These are phyloP conservation scores for Nymphaea thermarum DNA, from an alignment of 164 flowering plant species.

Conservation along the genomic window DNA sequence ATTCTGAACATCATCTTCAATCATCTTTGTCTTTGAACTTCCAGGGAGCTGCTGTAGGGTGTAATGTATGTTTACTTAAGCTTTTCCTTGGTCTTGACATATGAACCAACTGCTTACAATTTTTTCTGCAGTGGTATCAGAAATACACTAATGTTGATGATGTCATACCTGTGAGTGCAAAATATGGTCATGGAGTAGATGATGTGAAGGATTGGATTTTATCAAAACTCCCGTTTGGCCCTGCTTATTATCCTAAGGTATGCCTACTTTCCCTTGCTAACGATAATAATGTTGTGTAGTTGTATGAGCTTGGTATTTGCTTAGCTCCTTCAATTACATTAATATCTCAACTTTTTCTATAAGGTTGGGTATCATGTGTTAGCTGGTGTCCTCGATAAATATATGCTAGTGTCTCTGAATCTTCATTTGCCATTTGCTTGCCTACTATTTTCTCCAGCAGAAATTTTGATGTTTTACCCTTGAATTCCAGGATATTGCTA, in stretches of 20 bases:
- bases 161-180: constrained; percentile 96
- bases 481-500: constrained; percentile 71
- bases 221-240: constrained; percentile 87
- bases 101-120: neutral
- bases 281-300: neutral
- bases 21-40: no score
- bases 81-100: neutral
- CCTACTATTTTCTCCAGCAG: neutral
- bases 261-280: neutral
- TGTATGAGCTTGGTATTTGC: neutral
- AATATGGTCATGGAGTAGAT: constrained; percentile 91
- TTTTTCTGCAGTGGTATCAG: constrained; percentile 78
- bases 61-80: no score
- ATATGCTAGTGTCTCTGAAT: neutral
- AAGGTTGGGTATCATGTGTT: neutral
- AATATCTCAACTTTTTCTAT: neutral
- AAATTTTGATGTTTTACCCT: neutral
- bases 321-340: neutral
- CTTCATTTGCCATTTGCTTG: neutral
- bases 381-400: neutral
- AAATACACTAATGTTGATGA: constrained; percentile 85
- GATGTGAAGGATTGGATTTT: constrained; percentile 92
- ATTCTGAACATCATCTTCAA: neutral
- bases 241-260: constrained; percentile 93
- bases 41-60: no score